A percentile compares a stretch with the other conserved stretches of the same genome.
Evolutionary conservation across 1,139 yeast genomes (phyloP).

Genomic region (Debaryomyces psychrophilus): DNA sequence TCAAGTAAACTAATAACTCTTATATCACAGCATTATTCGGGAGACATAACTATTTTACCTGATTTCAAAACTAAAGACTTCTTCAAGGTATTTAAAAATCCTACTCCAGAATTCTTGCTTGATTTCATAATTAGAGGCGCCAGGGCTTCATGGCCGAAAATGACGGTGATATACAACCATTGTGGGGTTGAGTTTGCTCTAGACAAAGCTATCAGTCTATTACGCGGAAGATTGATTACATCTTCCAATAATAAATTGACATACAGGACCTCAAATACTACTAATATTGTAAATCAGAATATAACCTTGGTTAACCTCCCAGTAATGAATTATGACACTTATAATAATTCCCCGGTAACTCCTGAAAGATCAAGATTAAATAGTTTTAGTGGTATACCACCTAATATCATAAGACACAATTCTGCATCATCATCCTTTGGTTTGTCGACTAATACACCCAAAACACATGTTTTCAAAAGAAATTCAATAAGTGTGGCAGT

Average conservation of each 20-base stretch:
- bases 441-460: slow-evolving; percentile 14
- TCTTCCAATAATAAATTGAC: slow-evolving; percentile 30
- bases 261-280: slow-evolving; percentile 2
- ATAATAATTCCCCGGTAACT: slow-evolving; percentile 16
- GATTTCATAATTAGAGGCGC: slow-evolving; percentile 83
- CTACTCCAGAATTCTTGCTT: slow-evolving; percentile 71
- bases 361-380: slow-evolving; percentile 11
- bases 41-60: slow-evolving; percentile 91
- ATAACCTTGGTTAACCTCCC: slow-evolving; percentile 32
- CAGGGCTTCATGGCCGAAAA: slow-evolving; percentile 89
- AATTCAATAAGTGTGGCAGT: slow-evolving; percentile 31
- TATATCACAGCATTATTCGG: slow-evolving; percentile 84
- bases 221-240: slow-evolving; percentile 67
- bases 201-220: slow-evolving; percentile 70
- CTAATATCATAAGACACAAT: slow-evolving; percentile 27
- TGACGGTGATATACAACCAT: slow-evolving; percentile 81
- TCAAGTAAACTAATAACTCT: slow-evolving; percentile 75
- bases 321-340: slow-evolving; percentile 19
- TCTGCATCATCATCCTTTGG: slow-evolving; percentile 19
- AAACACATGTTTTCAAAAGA: slow-evolving; percentile 22
- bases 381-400: slow-evolving; percentile 14
- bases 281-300: slow-evolving; percentile 14
- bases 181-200: slow-evolving; percentile 87
- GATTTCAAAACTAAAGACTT: slow-evolving; percentile 64
- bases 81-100: slow-evolving; percentile 70